A percentile compares a stretch with the other conserved stretches of the same genome.
phyloP scores from a whole-genome alignment of 2,329 filamentous ascomycete genomes.

The Penicillium sp. region DNA sequence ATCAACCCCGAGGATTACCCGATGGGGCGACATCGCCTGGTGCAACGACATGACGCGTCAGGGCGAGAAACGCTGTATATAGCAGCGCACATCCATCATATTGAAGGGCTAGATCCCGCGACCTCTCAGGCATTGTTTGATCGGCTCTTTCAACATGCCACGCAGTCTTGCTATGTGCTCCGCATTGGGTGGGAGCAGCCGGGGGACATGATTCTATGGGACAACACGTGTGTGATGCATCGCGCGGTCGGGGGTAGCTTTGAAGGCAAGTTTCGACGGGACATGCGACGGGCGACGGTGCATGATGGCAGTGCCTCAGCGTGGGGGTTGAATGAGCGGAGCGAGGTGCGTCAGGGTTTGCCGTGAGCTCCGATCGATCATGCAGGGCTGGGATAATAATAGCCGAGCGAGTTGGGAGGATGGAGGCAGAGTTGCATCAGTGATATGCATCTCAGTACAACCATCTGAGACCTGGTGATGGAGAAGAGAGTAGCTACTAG shows the following conservation, averaged over 20 bases:
- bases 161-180: slow-evolving; percentile 50
- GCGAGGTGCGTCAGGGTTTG: slow-evolving; percentile 31
- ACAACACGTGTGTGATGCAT: slow-evolving; percentile 61
- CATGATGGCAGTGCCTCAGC: slow-evolving; percentile 49
- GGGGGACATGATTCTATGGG: slow-evolving; percentile 60
- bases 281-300: slow-evolving; percentile 60
- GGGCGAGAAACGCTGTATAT: slow-evolving; percentile 58
- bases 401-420: background rate
- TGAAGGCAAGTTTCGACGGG: slow-evolving; percentile 51
- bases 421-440: background rate
- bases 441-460: background rate
- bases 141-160: slow-evolving; percentile 47
- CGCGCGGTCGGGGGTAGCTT: slow-evolving; percentile 53
- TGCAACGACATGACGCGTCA: slow-evolving; percentile 55
- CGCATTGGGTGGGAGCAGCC: slow-evolving; percentile 52
- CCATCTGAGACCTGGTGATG: background rate
- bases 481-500: background rate
- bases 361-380: slow-evolving; percentile 12
- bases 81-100: slow-evolving; percentile 55
- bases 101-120: slow-evolving; percentile 46
- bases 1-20: slow-evolving; percentile 44
- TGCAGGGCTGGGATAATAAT: background rate
- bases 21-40: slow-evolving; percentile 51
- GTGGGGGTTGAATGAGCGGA: slow-evolving; percentile 48
- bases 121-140: slow-evolving; percentile 40